A percentile compares a stretch with the other conserved stretches of the same genome.
phyloP scores from a whole-genome alignment of 108 stramenopile genomes.

The Seminavis robusta region DNA sequence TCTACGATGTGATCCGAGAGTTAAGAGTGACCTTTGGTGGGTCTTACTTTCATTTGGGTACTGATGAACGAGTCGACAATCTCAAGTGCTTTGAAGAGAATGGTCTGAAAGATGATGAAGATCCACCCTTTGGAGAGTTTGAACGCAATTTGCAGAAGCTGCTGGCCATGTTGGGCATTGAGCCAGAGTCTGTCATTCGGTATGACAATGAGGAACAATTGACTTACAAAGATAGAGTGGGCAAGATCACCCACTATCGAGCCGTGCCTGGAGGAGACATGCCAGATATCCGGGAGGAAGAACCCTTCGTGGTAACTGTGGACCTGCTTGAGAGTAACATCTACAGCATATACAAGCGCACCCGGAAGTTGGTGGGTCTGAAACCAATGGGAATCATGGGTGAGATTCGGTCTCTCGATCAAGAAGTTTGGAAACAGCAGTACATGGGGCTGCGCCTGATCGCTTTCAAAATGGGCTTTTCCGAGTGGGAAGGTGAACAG shows the following conservation, averaged over 20 bases:
- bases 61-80: constrained; percentile 3
- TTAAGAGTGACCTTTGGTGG: constrained; percentile 6
- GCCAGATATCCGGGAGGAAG: neutral
- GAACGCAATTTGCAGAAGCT: neutral
- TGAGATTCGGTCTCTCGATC: too few relatives aligned
- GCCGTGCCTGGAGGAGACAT: neutral
- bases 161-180: neutral
- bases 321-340: constrained; percentile 9
- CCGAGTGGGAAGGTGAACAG: too few relatives aligned
- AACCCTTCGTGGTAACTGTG: constrained; percentile 15
- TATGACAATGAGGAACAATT: constrained; percentile 3
- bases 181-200: neutral
- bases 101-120: too few relatives aligned
- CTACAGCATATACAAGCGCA: constrained; percentile 1
- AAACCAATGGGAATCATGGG: constrained; percentile 20
- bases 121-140: neutral
- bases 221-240: neutral
- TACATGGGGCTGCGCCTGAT: too few relatives aligned
- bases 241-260: constrained; percentile 5
- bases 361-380: neutral
- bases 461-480: too few relatives aligned
- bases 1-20: constrained; percentile 4
- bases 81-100: constrained; percentile 3
- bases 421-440: too few relatives aligned
- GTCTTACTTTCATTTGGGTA: constrained; percentile 8